Evolutionary conservation across 2,329 filamentous ascomycete genomes (phyloP).

Genomic region (Colletotrichum sp.): DNA sequence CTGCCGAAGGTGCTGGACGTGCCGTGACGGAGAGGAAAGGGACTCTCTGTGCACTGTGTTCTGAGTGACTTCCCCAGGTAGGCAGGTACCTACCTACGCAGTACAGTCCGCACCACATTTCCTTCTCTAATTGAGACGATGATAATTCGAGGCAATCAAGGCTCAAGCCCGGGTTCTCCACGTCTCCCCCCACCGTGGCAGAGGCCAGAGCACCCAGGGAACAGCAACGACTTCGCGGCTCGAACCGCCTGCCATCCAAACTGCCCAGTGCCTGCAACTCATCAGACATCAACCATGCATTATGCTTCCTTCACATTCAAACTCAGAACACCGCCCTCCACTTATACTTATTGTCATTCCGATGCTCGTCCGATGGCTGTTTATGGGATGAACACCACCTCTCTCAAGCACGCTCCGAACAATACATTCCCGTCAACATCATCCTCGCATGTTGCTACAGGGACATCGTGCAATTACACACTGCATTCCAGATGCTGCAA

Average conservation of each 20-base stretch:
- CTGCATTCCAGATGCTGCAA: background rate
- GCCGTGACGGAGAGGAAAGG: background rate
- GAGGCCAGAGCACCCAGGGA: background rate
- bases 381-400: background rate
- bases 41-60: background rate
- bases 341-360: background rate
- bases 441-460: background rate
- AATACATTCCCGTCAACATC: background rate
- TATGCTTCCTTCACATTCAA: background rate
- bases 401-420: background rate
- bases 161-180: slow-evolving; percentile 1
- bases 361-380: background rate
- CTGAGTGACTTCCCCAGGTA: background rate
- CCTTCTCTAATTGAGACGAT: slow-evolving; percentile 6
- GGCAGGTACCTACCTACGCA: background rate
- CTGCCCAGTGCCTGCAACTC: background rate
- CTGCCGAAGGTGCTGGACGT: background rate
- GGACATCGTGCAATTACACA: background rate
- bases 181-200: background rate
- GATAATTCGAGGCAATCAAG: background rate
- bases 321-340: background rate
- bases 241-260: slow-evolving; percentile 9
- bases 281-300: background rate
- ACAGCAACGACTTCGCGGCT: background rate
- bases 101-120: background rate